phyloP scores from a whole-genome alignment of 1,284 basidiomycete genomes.

The Trametes polyzona region DNA sequence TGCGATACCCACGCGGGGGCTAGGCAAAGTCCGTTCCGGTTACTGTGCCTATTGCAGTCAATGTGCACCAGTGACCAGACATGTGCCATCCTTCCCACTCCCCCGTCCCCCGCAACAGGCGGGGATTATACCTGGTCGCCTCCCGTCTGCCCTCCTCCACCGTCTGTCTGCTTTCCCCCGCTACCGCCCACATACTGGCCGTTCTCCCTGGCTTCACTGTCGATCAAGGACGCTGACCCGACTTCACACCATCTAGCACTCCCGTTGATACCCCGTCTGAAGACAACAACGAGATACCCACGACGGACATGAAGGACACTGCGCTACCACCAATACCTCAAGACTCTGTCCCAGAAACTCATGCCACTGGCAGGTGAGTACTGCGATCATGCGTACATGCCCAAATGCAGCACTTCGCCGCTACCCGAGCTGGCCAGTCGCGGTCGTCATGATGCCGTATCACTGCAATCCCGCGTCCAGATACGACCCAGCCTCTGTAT shows the following conservation, averaged over 20 bases:
- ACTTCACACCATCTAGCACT: neutral
- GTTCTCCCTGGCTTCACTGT: neutral
- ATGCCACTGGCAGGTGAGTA: conserved; percentile 2
- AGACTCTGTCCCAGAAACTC: neutral
- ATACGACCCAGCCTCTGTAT: neutral
- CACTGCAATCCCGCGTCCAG: neutral
- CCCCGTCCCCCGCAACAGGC: neutral
- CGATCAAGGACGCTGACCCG: neutral
- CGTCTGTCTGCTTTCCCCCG: neutral
- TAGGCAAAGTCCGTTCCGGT: conserved; percentile 5
- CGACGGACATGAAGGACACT: conserved; percentile 16
- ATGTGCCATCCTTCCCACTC: conserved; percentile 21
- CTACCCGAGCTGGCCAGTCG: neutral
- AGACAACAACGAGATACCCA: conserved; percentile 1
- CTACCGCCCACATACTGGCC: conserved; percentile 2
- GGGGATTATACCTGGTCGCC: neutral
- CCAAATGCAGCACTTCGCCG: neutral
- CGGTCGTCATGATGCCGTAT: conserved; percentile 1
- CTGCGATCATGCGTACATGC: neutral
- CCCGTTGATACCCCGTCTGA: neutral
- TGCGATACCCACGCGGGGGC: neutral
- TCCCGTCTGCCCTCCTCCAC: neutral
- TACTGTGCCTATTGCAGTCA: conserved; percentile 1
- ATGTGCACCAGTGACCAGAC: neutral
- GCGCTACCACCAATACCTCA: conserved; percentile 14